Conservation (phyloP, 768 basidiomycete species). For the Suillus subalutaceus region DNA sequence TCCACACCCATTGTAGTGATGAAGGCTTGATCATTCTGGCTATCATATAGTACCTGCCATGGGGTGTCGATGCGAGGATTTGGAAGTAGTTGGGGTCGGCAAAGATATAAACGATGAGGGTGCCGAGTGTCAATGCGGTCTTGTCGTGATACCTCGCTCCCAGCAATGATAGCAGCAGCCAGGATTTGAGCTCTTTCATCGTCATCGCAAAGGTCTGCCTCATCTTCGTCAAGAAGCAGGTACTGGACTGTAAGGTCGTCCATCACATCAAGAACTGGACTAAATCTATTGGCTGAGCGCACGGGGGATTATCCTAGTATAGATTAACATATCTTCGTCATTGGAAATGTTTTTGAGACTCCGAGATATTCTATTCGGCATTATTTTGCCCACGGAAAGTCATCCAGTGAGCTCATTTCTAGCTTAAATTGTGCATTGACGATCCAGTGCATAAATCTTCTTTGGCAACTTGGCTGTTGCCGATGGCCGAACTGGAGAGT, state of each 20-base stretch:
- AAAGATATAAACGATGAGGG: background rate
- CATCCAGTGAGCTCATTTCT: background rate
- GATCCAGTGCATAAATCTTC: background rate
- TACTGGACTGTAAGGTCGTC: background rate
- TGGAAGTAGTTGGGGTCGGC: conserved; percentile 28
- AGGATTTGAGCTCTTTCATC: background rate
- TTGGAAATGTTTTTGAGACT: background rate
- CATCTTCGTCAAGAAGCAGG: background rate
- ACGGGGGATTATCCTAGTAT: background rate
- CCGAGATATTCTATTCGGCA: background rate
- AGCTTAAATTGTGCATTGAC: background rate
- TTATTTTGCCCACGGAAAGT: too few species aligned
- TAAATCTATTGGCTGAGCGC: background rate
- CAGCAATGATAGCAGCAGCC: background rate
- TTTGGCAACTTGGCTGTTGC: background rate
- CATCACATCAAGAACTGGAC: background rate
- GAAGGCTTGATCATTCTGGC: too few species aligned
- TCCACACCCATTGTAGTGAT: too few species aligned
- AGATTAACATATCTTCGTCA: background rate
- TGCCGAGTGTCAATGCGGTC: background rate
- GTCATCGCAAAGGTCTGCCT: background rate
- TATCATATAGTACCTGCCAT: too few species aligned
- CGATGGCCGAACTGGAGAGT: background rate
- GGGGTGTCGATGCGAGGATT: too few species aligned
- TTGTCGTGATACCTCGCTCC: background rate